Evolutionary conservation across 106 monocot species (phyloP).

Genomic region (Dioscorea zingiberensis): DNA sequence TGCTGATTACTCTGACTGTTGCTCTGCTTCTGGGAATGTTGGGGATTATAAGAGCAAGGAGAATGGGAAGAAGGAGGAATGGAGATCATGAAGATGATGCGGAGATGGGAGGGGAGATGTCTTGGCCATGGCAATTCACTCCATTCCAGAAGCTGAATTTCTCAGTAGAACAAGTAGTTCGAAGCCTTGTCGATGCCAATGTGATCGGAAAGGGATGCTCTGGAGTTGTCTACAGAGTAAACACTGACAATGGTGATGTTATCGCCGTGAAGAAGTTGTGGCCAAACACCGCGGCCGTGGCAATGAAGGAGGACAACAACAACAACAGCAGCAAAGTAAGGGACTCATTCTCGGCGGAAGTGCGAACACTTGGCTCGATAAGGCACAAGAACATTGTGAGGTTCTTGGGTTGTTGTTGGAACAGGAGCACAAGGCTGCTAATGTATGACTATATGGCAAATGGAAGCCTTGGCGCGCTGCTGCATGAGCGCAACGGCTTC

Average conservation of each 20-base stretch:
- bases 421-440: slow-evolving; percentile 65
- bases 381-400: slow-evolving; percentile 96
- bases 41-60: slow-evolving; percentile 48
- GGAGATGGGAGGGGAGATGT: slow-evolving; percentile 41
- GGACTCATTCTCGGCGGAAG: slow-evolving; percentile 86
- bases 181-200: slow-evolving; percentile 65
- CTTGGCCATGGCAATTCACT: slow-evolving; percentile 89
- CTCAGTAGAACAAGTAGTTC: slow-evolving; percentile 66
- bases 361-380: slow-evolving; percentile 70
- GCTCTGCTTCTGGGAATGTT: slow-evolving; percentile 67
- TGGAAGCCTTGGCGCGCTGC: slow-evolving; percentile 72
- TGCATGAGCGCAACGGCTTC: slow-evolving; percentile 67
- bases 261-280: slow-evolving; percentile 98
- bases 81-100: slow-evolving; percentile 20
- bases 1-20: slow-evolving; percentile 68
- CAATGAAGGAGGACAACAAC: slow-evolving; percentile 13
- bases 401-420: slow-evolving; percentile 92
- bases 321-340: slow-evolving; percentile 27
- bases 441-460: slow-evolving; percentile 99
- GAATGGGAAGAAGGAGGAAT: slow-evolving; percentile 24
- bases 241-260: slow-evolving; percentile 58
- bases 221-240: slow-evolving; percentile 75
- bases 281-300: slow-evolving; percentile 23
- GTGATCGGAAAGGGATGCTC: slow-evolving; percentile 91
- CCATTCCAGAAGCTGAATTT: slow-evolving; percentile 93